A percentile compares a stretch with the other conserved stretches of the same genome.
Evolutionary conservation across 2,329 filamentous ascomycete genomes (phyloP).

Genomic region (Pyrenochaeta sp.): DNA sequence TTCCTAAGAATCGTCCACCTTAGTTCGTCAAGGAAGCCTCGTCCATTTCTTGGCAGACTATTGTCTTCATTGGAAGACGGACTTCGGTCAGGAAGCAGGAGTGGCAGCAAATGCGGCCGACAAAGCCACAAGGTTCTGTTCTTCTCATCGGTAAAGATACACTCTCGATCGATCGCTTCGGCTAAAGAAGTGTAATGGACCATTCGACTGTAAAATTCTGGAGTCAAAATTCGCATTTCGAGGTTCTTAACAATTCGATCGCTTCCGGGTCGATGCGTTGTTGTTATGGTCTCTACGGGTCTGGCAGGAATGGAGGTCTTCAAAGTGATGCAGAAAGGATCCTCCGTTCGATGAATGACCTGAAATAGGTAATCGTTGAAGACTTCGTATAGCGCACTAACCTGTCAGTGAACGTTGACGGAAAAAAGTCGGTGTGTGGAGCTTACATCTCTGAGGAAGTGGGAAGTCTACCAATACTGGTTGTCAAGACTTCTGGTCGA

Average conservation of each 20-base stretch:
- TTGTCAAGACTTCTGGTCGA: slow-evolving; percentile 66
- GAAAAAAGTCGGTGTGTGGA: too few species aligned
- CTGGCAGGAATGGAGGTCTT: slow-evolving; percentile 56
- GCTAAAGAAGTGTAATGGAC: slow-evolving; percentile 68
- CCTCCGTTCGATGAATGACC: slow-evolving; percentile 57
- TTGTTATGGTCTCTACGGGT: slow-evolving; percentile 26
- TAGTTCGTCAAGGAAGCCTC: slow-evolving; percentile 27
- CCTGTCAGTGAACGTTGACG: too few species aligned
- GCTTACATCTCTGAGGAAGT: slow-evolving; percentile 57
- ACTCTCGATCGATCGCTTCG: slow-evolving; percentile 69
- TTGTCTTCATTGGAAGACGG: slow-evolving; percentile 47
- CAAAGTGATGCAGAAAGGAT: slow-evolving; percentile 62
- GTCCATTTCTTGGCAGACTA: neutral
- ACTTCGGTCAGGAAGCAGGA: slow-evolving; percentile 24
- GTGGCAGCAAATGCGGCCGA: slow-evolving; percentile 58
- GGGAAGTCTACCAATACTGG: slow-evolving; percentile 63
- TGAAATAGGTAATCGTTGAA: slow-evolving; percentile 52
- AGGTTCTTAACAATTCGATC: slow-evolving; percentile 48
- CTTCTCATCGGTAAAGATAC: slow-evolving; percentile 57
- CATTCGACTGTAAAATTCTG: slow-evolving; percentile 72
- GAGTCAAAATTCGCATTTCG: slow-evolving; percentile 67
- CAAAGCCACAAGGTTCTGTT: slow-evolving; percentile 67
- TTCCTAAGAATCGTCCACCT: slow-evolving; percentile 49
- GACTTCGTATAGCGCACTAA: slow-evolving; percentile 44
- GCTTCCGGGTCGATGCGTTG: slow-evolving; percentile 20